Evolutionary conservation across 78 protist species (phyloP).

Genomic region (Dictyostelium capitatum): DNA sequence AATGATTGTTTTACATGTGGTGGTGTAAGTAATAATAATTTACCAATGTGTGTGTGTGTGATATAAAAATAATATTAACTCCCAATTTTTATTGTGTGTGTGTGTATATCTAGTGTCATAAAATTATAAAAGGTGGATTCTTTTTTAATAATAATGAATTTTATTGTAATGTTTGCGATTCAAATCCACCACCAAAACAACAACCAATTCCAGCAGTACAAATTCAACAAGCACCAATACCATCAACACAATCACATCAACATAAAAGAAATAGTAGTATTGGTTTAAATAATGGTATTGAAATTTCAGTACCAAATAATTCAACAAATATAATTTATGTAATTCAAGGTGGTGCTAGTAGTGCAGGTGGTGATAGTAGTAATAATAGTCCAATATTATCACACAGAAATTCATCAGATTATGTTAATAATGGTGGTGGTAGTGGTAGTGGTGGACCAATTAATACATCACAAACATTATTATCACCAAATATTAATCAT

Average conservation of each 20-base stretch:
- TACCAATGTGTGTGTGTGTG: background rate
- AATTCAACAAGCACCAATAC: background rate
- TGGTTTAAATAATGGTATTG: background rate
- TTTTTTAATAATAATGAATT: conserved; percentile 23
- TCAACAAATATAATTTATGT: conserved; percentile 17
- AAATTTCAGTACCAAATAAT: background rate
- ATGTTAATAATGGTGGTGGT: background rate
- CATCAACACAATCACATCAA: background rate
- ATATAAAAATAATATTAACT: background rate
- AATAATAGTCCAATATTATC: background rate
- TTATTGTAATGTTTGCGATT: conserved; percentile 37
- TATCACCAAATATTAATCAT: background rate
- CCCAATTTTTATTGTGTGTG: too few species aligned
- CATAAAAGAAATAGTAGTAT: background rate
- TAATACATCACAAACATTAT: background rate
- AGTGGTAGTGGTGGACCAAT: background rate
- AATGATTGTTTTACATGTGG: conserved; percentile 54
- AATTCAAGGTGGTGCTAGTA: background rate
- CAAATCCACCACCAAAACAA: conserved; percentile 8
- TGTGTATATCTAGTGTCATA: too few species aligned
- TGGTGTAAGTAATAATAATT: background rate
- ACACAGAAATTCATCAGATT: background rate
- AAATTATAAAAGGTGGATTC: conserved; percentile 45
- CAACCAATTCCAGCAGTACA: background rate
- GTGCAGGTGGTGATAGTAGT: background rate